Conservation (phyloP, 2,329 filamentous ascomycete species). For the Fusarium sororula region DNA sequence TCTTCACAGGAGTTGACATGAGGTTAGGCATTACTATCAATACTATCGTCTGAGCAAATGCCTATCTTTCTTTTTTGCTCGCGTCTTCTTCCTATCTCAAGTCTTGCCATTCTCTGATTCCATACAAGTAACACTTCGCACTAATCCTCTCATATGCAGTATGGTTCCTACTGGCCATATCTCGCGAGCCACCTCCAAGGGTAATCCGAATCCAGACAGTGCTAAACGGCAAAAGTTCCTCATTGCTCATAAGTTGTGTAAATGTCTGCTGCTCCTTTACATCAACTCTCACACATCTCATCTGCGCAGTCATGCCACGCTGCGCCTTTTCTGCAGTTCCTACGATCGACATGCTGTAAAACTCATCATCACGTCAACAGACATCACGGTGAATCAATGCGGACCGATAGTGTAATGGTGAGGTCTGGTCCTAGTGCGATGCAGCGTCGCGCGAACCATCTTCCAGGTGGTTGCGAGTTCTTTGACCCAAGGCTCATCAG, state of each 20-base stretch:
- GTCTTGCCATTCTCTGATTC: no score
- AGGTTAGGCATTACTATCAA: background rate
- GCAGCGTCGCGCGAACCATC: background rate
- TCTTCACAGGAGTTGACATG: rapidly evolving
- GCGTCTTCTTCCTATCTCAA: background rate
- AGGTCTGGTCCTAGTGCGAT: rapidly evolving
- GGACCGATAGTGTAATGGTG: background rate
- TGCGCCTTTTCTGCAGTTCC: no score
- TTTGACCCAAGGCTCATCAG: background rate
- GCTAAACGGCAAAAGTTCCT: background rate
- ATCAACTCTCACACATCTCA: background rate
- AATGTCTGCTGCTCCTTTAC: rapidly evolving
- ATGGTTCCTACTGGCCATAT: background rate
- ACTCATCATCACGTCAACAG: background rate
- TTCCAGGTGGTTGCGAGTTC: background rate
- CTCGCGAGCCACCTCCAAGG: background rate
- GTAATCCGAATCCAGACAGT: background rate
- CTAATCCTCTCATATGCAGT: background rate
- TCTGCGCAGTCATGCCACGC: background rate
- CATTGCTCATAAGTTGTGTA: rapidly evolving
- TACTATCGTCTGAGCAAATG: background rate
- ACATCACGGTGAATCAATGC: background rate
- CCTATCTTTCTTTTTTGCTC: background rate
- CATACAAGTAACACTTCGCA: background rate
- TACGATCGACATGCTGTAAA: rapidly evolving